Conservation (phyloP, 2,329 filamentous ascomycete species). For the Fusarium acutatum region DNA sequence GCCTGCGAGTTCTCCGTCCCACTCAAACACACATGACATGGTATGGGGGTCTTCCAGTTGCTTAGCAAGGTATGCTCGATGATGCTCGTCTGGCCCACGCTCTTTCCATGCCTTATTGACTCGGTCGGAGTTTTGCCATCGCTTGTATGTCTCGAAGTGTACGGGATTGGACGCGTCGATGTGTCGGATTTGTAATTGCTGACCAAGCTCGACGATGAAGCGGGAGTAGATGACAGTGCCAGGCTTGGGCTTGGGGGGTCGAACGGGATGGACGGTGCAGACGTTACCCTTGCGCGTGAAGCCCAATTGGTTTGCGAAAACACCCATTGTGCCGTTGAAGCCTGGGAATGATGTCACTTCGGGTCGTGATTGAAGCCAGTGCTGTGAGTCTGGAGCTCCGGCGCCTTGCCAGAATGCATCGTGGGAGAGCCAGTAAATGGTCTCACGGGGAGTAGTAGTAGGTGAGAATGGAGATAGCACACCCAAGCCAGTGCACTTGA, state of each 20-base stretch:
- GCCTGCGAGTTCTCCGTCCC: conserved; percentile 41
- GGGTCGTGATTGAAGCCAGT: conserved; percentile 37
- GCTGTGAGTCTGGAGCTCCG: conserved; percentile 38
- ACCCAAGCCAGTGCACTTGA: conserved; percentile 9
- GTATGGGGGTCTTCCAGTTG: conserved; percentile 40
- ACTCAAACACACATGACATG: conserved; percentile 43
- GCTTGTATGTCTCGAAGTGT: conserved; percentile 37
- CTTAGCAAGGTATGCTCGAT: conserved; percentile 35
- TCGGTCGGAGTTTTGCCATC: conserved; percentile 43
- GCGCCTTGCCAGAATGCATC: conserved; percentile 41
- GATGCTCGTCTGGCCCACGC: conserved; percentile 41
- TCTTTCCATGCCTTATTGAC: conserved; percentile 42
- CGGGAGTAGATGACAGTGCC: conserved; percentile 40
- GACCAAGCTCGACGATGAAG: conserved; percentile 39
- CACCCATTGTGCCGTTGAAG: conserved; percentile 34
- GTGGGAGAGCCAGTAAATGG: conserved; percentile 33
- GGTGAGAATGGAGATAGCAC: conserved; percentile 8
- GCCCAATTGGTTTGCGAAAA: conserved; percentile 37
- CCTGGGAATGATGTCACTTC: conserved; percentile 38
- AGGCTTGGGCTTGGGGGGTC: conserved; percentile 38
- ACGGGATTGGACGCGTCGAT: conserved; percentile 38
- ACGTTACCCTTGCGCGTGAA: conserved; percentile 42
- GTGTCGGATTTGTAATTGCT: conserved; percentile 35
- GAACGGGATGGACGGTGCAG: conserved; percentile 41
- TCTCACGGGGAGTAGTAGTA: neutral